Base-by-base conservation (phyloP, 2,329 filamentous ascomycete species). In the Mollisiaceae sp. region DNA sequence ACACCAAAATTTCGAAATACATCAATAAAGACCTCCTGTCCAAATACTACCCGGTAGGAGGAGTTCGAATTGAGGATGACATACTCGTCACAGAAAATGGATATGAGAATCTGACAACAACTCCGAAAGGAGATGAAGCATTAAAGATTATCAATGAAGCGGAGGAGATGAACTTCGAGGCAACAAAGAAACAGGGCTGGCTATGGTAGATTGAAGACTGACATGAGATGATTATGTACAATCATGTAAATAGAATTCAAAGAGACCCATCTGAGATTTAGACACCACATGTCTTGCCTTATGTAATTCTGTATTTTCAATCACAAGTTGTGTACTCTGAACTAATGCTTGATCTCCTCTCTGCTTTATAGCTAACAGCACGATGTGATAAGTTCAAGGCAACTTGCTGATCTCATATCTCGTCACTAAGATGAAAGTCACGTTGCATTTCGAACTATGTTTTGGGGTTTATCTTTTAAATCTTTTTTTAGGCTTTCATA, bases 21-120 rank as follows among this genome's bases (percentile, higher is more conserved):
- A 89, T 95, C 73, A 84, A 94, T 77, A 80, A 81, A 70, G 81
- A 82, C 5, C 83, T 89, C 5, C 78, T 95, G 58, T 86, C 89
- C 66, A 81, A 80, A 68, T 94, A 91, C 77, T 94, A 91, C 81
- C 81, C 79, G 32, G 89, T 98, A 0, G 95, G 94, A 18, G 95
- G 95, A 39, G 93, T 97, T 32, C 86, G 95, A 56, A 96, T 98
- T 67, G 95, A 99, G 80, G 93, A 98, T 75, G 92, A 94, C 76
- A 85, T 98, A 45, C 82, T 95, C 24, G 88, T 98, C 57, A 95
- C 91, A 1, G 83, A 90, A 67, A 81, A 86, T 27, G 93, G 94
- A 0, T 88, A 88, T 73, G 93, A 97, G 78, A 96, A 97, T 75
- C 75, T 98, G 76, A 96, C 93, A 1, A 84, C 85, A 1, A 91